Conservation (phyloP, 225 moss, liverwort and hornwort species). For the Climacium dendroides region DNA sequence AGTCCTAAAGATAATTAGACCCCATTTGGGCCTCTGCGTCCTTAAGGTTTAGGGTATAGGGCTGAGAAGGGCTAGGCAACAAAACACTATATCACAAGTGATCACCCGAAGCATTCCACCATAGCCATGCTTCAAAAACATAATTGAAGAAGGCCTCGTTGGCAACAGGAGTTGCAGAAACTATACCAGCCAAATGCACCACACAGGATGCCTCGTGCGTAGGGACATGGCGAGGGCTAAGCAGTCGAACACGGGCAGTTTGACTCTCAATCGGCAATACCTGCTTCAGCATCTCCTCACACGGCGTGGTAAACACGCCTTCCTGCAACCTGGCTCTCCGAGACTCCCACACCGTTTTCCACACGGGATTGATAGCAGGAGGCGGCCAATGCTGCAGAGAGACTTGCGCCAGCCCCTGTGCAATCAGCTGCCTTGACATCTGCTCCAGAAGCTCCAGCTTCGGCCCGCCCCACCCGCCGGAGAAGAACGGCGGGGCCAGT, state of each 20-base stretch:
- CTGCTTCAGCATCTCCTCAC: conserved; percentile 68
- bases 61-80: background rate
- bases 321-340: conserved; percentile 63
- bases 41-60: background rate
- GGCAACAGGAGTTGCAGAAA: background rate
- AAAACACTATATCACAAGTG: background rate
- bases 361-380: conserved; percentile 48
- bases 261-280: conserved; percentile 85
- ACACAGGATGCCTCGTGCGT: conserved; percentile 58
- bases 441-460: conserved; percentile 83
- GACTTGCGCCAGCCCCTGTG: conserved; percentile 83
- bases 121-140: background rate
- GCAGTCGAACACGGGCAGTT: conserved; percentile 71
- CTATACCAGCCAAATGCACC: conserved; percentile 82
- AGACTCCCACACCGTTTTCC: conserved; percentile 84
- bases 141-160: background rate
- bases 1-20: too few relatives aligned
- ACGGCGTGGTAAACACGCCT: conserved; percentile 70
- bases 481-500: conserved; percentile 83
- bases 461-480: conserved; percentile 83
- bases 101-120: background rate
- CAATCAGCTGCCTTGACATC: conserved; percentile 70
- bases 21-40: background rate
- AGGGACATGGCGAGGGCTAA: conserved; percentile 69
- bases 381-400: conserved; percentile 81